Base-by-base conservation (phyloP, 345 rosid genomes). In the Gossypium longicalyx region DNA sequence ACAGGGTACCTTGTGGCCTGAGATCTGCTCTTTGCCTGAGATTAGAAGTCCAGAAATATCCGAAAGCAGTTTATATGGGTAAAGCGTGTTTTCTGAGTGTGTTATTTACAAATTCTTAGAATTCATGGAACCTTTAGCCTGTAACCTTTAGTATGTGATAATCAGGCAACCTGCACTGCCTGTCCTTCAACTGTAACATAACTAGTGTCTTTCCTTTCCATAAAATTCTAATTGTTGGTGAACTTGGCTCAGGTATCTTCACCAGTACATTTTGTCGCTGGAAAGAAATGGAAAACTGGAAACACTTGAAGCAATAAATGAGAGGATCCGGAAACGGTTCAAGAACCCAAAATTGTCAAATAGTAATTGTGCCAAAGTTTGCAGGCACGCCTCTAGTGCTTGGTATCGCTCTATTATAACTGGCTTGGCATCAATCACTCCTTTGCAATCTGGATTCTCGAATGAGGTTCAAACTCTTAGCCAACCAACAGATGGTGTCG, bases 1-100 rank as follows among this genome's bases (percentile, higher is more conserved):
- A 77, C 99, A 95, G 74, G 99, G 99, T 71, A 87, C 79, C 83
- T 72, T 91, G 63, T 95, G 97, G 98, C 94, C 98, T 12, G 98
- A 93, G 77, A 82, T 93, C 66, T 86, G 93, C 84, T 82, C 80
- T 82, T 82, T 83, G 76, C 87, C 93, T 64, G 98, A 93, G 86
- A 85, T 83, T 74, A 87, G 73, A 76, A 86, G 88, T 79, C 77
- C 89, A 62, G 91, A 87, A 81, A 79, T 84, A 63, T 87, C 97
- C 54, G 99, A 95, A 78, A 86, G 81, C 84, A 87, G 80, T 79
- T 81, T 95, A 88, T 91, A 89, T 78, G 89, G 96, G 99, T 93
- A 89, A 57, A 19, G 79, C 68, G 72, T 47, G 64, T 66, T 56
- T 66, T 64, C 52, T 70, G 63, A 58, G 54, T 66, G 51, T 70